Evolutionary conservation across 495 filamentous ascomycete species (phyloP).

Genomic region (Neurospora terricola): DNA sequence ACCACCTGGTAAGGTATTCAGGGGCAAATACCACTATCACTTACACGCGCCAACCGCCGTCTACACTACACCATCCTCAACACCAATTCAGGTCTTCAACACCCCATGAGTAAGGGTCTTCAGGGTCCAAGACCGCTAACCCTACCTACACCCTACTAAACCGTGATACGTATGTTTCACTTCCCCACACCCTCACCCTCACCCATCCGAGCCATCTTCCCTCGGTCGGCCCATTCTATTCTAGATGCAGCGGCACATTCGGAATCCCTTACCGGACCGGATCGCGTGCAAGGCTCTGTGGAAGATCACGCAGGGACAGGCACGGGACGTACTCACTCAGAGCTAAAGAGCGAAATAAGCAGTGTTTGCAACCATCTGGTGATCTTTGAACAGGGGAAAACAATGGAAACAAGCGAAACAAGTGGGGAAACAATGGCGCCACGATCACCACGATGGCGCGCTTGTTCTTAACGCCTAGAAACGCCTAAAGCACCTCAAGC

Average conservation of each 20-base stretch:
- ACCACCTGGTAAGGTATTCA: neutral
- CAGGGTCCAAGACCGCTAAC: neutral
- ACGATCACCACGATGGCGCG: neutral
- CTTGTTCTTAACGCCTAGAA: neutral
- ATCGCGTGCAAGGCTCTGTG: neutral
- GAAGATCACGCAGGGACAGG: neutral
- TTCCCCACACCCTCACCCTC: neutral
- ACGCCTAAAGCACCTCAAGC: too few species aligned
- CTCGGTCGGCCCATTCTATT: neutral
- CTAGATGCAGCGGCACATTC: neutral
- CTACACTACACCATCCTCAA: neutral
- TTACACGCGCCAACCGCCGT: neutral
- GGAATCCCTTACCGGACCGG: neutral
- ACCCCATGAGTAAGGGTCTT: neutral
- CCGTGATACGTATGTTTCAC: neutral
- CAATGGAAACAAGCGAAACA: neutral
- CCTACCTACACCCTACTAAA: neutral
- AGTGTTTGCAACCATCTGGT: neutral
- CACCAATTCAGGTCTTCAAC: neutral
- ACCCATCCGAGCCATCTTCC: neutral
- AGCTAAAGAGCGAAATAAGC: neutral
- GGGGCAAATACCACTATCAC: neutral
- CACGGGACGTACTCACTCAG: neutral
- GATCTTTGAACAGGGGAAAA: neutral
- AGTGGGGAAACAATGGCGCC: neutral